phyloP scores from a whole-genome alignment of 2,329 filamentous ascomycete genomes.

The Fusarium sulawesiense region DNA sequence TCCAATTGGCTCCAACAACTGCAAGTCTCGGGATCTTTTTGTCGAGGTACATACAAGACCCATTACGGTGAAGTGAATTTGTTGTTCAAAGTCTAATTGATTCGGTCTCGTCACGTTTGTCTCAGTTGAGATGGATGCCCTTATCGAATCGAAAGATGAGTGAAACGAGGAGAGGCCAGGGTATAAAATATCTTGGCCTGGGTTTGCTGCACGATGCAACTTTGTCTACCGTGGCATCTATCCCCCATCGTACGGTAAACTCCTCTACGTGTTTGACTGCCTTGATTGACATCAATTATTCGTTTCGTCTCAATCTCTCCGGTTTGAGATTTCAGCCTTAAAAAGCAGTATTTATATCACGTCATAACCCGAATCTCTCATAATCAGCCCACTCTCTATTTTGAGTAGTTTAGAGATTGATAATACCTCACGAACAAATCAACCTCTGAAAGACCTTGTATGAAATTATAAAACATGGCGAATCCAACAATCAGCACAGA shows the following conservation, averaged over 20 bases:
- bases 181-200: constrained; percentile 7
- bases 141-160: constrained; percentile 22
- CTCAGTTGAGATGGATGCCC: constrained; percentile 20
- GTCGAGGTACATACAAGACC: background rate
- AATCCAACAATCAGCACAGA: constrained; percentile 27
- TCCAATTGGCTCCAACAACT: constrained; percentile 1
- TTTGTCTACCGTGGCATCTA: constrained; percentile 19
- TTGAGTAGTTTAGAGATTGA: constrained; percentile 6
- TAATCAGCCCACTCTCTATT: background rate
- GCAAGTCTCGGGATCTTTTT: constrained; percentile 25
- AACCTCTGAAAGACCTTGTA: background rate
- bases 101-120: constrained; percentile 10
- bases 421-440: background rate
- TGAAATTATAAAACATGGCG: constrained; percentile 22
- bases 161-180: constrained; percentile 22
- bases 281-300: constrained; percentile 6
- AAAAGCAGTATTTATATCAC: background rate
- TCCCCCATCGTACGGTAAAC: background rate
- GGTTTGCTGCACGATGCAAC: constrained; percentile 29
- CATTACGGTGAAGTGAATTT: background rate
- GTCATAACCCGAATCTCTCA: background rate
- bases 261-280: background rate
- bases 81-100: constrained; percentile 9
- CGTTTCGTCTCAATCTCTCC: background rate
- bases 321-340: background rate